Base-by-base conservation (phyloP, 306 rosid species). In the Prunus armeniaca region DNA sequence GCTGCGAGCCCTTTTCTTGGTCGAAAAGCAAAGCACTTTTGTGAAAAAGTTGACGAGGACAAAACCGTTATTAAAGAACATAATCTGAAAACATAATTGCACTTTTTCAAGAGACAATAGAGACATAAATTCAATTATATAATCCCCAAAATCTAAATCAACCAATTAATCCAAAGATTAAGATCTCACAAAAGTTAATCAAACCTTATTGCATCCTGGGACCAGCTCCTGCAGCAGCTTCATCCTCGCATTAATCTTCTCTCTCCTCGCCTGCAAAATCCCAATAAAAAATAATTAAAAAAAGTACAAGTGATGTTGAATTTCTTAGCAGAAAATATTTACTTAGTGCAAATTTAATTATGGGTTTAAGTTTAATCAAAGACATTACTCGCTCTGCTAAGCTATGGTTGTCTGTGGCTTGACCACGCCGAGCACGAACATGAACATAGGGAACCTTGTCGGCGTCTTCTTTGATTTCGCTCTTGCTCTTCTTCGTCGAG, bases 341-440 rank as follows among this genome's bases (percentile, higher is more conserved):
- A 69, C 67, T 81, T 77, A 71, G 32, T 56, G 34, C 25, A 32
- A 32, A 27, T 10, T 32, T 7, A 64, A 74, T 47, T 20, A 67
- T 38, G 70, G 20, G 60, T 60, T 78, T 74, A 73, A 86, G 76
- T 72, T 78, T 65, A 65, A 65, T 65, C 6, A 60, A 30, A 82
- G 84, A 76, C 79, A 32, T 76, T 89, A 95, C 98, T 86, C 98
- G 84, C 81, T 95, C 98, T 80, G 98, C 98, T 80, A 95, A 81
- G 91, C 98, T 95, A 83, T 95, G 98, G 88, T 91, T 92, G 74
- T 95, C 98, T 3, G 97, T 95, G 12, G 98, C 98, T 92, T 95
- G 92, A 67, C 98, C 98, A 57, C 98, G 97, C 76, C 92, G 97
- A 83, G 95, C 97, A 80, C 98, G 89, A 56, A 95, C 98, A 54